Conservation (phyloP, 2,329 filamentous ascomycete species). For the Pezicula carpinea region DNA sequence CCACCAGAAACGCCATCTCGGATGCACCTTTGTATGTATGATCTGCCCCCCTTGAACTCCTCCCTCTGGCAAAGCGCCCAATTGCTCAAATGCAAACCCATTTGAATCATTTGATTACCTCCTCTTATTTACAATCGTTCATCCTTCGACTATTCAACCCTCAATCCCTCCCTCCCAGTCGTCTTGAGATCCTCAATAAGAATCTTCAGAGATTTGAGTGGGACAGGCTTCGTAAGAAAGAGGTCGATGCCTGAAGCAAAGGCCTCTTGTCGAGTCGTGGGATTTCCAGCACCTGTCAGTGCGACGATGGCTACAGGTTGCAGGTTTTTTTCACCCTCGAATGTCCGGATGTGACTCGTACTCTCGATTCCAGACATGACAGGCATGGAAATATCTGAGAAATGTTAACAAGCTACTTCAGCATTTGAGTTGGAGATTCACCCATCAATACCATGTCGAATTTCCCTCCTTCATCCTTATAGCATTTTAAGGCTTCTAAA, state of each 20-base stretch:
- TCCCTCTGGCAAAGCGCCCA: too few relatives aligned
- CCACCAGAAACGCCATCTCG: too few relatives aligned
- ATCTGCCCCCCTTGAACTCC: too few relatives aligned
- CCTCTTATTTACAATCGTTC: too few relatives aligned
- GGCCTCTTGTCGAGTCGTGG: slow-evolving; percentile 43
- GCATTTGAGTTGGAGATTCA: too few relatives aligned
- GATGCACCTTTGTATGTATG: too few relatives aligned
- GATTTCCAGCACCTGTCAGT: slow-evolving; percentile 46
- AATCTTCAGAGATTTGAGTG: slow-evolving; percentile 23
- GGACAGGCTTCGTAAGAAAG: slow-evolving; percentile 50
- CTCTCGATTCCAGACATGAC: slow-evolving; percentile 46
- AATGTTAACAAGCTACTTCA: too few relatives aligned
- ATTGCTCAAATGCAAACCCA: too few relatives aligned
- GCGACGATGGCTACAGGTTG: slow-evolving; percentile 44
- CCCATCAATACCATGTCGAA: slow-evolving; percentile 43
- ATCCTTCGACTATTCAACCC: too few relatives aligned
- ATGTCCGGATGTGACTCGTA: slow-evolving; percentile 42
- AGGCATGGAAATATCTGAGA: slow-evolving; percentile 48
- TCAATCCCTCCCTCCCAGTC: too few relatives aligned
- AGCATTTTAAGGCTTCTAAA: slow-evolving; percentile 39
- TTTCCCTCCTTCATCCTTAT: slow-evolving; percentile 22
- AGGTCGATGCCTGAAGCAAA: slow-evolving; percentile 48
- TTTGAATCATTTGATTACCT: too few relatives aligned
- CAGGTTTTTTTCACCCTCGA: slow-evolving; percentile 38
- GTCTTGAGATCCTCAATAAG: slow-evolving; percentile 27